These are phyloP conservation scores for Calonectria pteridis DNA, from an alignment of 2,329 filamentous ascomycete genomes.

Conservation along the genomic window DNA sequence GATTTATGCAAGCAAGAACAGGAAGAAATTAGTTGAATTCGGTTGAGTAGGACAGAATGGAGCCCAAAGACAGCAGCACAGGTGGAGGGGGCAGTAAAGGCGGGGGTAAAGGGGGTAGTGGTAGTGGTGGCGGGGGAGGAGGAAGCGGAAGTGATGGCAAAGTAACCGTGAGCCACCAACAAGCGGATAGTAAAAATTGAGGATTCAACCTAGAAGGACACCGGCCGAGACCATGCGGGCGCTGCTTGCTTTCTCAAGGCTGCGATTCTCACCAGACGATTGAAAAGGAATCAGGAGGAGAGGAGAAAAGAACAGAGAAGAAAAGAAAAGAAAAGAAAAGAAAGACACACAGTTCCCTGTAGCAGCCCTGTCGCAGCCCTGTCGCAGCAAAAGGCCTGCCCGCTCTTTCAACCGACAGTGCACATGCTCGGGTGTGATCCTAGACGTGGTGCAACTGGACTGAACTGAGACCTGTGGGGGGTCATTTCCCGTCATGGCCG, in stretches of 20 bases:
- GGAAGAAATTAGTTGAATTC: background rate
- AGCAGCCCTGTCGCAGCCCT: background rate
- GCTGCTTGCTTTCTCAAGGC: background rate
- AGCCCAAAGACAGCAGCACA: background rate
- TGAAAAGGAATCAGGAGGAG: background rate
- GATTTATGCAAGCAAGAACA: background rate
- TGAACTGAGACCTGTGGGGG: background rate
- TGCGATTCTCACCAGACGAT: background rate
- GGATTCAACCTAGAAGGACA: background rate
- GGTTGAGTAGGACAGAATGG: background rate
- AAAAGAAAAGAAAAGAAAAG: background rate
- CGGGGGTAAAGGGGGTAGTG: background rate
- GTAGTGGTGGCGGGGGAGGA: too few species aligned
- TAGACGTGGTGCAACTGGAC: background rate
- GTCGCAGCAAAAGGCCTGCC: background rate
- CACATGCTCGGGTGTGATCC: background rate
- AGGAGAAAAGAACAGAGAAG: background rate
- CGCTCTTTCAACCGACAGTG: background rate
- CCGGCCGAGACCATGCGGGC: background rate
- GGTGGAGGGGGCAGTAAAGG: background rate
- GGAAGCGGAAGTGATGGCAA: background rate
- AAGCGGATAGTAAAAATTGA: background rate
- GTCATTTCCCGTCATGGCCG: background rate
- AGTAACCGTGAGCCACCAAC: background rate
- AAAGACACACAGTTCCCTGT: background rate